phyloP scores from a whole-genome alignment of 2,329 filamentous ascomycete genomes.

The Diaporthe amygdali region DNA sequence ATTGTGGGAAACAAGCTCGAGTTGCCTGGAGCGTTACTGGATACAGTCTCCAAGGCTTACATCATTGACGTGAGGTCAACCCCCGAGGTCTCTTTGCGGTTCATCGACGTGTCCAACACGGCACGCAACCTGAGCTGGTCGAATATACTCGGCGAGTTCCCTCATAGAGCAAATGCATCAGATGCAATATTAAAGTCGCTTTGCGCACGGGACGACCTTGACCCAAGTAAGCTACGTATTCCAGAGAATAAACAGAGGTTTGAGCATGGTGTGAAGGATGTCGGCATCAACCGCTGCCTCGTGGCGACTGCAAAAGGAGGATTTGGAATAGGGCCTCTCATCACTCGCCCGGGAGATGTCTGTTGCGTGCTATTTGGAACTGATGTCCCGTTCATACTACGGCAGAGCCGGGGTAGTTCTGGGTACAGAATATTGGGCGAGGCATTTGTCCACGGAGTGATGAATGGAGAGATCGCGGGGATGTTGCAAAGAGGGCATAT shows the following conservation, averaged over 20 bases:
- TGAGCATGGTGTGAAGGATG: neutral
- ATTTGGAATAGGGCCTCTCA: neutral
- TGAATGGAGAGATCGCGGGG: neutral
- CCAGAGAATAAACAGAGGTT: neutral
- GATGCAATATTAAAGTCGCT: neutral
- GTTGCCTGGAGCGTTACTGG: neutral
- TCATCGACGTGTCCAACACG: neutral
- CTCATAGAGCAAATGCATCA: neutral
- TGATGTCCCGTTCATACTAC: neutral
- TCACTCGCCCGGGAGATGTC: neutral
- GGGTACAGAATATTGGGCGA: neutral
- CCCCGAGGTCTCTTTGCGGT: neutral
- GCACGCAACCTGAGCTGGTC: neutral
- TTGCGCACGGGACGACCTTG: neutral
- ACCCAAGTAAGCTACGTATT: neutral
- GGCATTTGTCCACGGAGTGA: neutral
- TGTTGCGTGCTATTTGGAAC: neutral
- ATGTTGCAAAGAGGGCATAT: neutral
- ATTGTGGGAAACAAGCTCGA: neutral
- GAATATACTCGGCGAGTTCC: neutral
- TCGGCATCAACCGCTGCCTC: neutral
- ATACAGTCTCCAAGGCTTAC: neutral
- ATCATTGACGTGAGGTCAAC: neutral
- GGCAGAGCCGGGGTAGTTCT: neutral
- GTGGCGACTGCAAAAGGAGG: neutral